These are phyloP conservation scores for Gaultheria prostrata DNA, from an alignment of 148 eudicot genomes.

Conservation along the genomic window DNA sequence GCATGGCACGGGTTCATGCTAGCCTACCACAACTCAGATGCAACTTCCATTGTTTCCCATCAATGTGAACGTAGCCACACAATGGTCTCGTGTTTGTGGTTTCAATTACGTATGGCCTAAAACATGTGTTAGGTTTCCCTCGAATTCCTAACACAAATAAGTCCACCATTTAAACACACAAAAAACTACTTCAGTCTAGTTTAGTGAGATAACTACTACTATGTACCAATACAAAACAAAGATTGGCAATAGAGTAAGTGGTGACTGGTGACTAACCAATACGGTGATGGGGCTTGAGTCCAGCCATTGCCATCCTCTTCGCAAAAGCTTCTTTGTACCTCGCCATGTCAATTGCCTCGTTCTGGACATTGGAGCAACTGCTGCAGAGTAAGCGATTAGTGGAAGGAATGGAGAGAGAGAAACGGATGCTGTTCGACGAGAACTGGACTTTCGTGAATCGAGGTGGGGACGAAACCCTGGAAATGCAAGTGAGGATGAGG, in stretches of 20 bases:
- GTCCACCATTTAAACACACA: neutral
- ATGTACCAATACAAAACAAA: neutral
- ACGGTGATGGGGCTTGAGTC: conserved; percentile 62
- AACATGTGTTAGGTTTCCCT: too few species aligned
- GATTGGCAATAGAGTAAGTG: neutral
- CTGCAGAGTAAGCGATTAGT: conserved; percentile 28
- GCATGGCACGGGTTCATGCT: too few species aligned
- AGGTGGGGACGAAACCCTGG: neutral
- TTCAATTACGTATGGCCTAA: too few species aligned
- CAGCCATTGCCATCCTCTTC: conserved; percentile 60
- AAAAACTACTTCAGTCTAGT: neutral
- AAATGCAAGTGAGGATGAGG: conserved; percentile 17
- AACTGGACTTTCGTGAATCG: conserved; percentile 7
- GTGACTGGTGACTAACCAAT: conserved; percentile 33
- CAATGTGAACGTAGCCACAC: too few species aligned
- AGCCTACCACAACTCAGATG: too few species aligned
- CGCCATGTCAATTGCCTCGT: conserved; percentile 29
- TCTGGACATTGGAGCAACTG: conserved; percentile 22
- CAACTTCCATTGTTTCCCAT: too few species aligned
- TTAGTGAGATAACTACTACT: neutral
- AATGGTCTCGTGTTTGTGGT: too few species aligned
- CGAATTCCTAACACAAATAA: neutral
- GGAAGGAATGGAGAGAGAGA: conserved; percentile 13
- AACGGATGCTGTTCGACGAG: conserved; percentile 12
- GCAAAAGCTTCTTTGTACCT: conserved; percentile 44